A percentile compares a stretch with the other conserved stretches of the same genome.
Conservation (phyloP, 495 filamentous ascomycete genomes). For the Neurospora hispaniola region DNA sequence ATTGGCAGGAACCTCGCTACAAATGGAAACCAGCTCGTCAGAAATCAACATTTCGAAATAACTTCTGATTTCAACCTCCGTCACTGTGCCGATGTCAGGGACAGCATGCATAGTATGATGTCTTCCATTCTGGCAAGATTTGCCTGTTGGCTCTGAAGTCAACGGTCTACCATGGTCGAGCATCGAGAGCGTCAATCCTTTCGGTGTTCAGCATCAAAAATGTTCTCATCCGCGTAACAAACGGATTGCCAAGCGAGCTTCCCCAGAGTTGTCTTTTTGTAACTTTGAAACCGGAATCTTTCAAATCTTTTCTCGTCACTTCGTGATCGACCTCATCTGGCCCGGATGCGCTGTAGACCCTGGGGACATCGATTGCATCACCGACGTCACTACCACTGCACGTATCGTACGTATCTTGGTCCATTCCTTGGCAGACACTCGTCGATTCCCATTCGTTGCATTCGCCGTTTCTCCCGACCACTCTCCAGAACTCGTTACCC, state of each 20-base stretch:
- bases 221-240: neutral
- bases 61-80: neutral
- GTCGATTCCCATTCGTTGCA: neutral
- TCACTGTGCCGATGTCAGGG: neutral
- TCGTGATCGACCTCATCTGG: neutral
- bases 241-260: neutral
- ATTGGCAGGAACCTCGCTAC: neutral
- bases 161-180: neutral
- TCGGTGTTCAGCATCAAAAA: neutral
- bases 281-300: neutral
- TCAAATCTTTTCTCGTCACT: neutral
- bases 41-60: neutral
- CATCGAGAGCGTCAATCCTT: neutral
- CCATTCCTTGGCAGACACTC: neutral
- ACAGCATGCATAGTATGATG: neutral
- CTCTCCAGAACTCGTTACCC: neutral
- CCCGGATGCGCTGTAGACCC: neutral
- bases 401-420: neutral
- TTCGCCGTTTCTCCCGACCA: neutral
- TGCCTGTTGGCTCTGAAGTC: neutral
- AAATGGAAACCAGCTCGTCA: neutral
- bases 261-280: neutral
- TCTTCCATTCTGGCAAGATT: neutral
- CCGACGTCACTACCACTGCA: neutral
- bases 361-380: neutral